These are phyloP conservation scores for Rehmannia glutinosa DNA, from an alignment of 257 asterid genomes.

Conservation along the genomic window DNA sequence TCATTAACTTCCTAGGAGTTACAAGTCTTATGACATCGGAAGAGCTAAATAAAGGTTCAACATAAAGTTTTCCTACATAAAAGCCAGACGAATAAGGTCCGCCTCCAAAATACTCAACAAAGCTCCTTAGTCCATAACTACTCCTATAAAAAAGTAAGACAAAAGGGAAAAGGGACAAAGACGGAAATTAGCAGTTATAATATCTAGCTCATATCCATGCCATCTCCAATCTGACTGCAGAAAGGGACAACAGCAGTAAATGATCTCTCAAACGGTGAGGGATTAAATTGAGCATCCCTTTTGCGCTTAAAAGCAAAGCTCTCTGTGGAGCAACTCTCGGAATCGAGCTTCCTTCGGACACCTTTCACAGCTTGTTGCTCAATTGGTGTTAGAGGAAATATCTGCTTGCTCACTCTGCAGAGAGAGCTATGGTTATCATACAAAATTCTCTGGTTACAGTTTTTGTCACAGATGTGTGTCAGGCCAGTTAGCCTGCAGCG, in stretches of 20 bases:
- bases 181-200: no score
- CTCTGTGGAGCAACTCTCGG: conserved; percentile 59
- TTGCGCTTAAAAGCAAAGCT: conserved; percentile 75
- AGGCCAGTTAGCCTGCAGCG: conserved; percentile 83
- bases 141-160: conserved; percentile 25
- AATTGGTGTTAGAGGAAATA: conserved; percentile 60
- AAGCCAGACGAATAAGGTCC: no score
- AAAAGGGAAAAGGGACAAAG: conserved; percentile 7
- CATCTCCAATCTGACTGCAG: conserved; percentile 74
- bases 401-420: conserved; percentile 77
- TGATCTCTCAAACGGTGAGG: conserved; percentile 82
- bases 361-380: conserved; percentile 87
- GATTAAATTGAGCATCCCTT: conserved; percentile 59
- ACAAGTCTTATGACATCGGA: conserved; percentile 20
- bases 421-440: conserved; percentile 90
- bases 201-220: conserved; percentile 78
- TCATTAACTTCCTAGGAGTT: conserved; percentile 28
- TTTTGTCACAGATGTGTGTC: conserved; percentile 90
- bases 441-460: conserved; percentile 90
- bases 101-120: conserved; percentile 35
- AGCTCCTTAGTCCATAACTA: conserved; percentile 32
- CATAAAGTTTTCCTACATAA: no score
- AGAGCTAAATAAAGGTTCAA: no score
- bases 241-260: conserved; percentile 68
- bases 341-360: conserved; percentile 82